Evolutionary conservation across 306 rosid species (phyloP), one percentile per base, ranked within the genome.

Genomic region (Sicyos edulis): DNA sequence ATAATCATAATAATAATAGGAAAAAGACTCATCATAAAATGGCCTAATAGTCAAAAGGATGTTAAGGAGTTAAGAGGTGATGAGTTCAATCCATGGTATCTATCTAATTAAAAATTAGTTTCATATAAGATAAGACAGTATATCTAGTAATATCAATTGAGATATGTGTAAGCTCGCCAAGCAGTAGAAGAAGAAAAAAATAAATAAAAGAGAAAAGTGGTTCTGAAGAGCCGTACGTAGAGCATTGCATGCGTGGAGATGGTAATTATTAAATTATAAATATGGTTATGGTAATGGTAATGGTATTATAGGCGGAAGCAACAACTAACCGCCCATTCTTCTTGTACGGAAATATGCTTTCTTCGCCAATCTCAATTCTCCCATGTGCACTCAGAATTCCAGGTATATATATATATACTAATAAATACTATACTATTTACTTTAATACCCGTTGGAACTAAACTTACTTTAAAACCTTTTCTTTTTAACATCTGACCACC

Each of bases 341-440:
- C 22, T 8, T 12, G 86, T 85, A 72, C 87, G 83, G 80, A 67
- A 15, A 83, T 83, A 89, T 84, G 76, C 91, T 61, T 17, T 21
- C 19, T 13, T 45, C 65, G 82, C 90, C 87, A 84, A 89, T 87
- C 78, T 80, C 40, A 76, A 80, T 84, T 70, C 75, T 4, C 56
- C 78, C 85, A 83, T 83, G 84, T 86, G 89, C 84, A 60, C 21
- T 66, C 58, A 26, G 63, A 11, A 26, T 59, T 59, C 19, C 66
- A 59, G 44, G 66, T 59, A 59, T 59, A 1, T 59, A 10, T 57
- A 10, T 57, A 2, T 57, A 20, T 20, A 20, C 2, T 32, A 2
- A 32, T 2, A 32, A 32, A 19, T 20, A 17, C 14, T 20, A 19
- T 21, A 17, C 4, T 54, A 12, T n/a, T 8, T 52, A 54, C 10